Evolutionary conservation across 345 rosid species (phyloP).

Genomic region (Lepidium aucheri): DNA sequence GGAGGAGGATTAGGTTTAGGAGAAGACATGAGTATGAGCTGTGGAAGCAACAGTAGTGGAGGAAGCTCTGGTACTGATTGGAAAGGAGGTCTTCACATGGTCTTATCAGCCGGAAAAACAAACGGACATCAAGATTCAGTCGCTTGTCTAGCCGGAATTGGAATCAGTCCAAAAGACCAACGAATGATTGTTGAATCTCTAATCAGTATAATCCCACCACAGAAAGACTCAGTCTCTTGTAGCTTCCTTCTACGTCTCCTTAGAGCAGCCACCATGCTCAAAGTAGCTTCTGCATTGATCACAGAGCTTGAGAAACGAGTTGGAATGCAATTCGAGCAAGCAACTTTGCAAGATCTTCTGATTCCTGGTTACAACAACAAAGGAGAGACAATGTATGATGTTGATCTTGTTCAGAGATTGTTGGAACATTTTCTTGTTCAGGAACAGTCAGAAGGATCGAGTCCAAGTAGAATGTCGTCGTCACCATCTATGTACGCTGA

Average conservation of each 20-base stretch:
- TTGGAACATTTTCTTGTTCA: constrained; percentile 92
- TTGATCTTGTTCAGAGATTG: constrained; percentile 89
- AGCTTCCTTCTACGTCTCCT: constrained; percentile 84
- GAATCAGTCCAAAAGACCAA: constrained; percentile 62
- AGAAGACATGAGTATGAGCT: constrained; percentile 58
- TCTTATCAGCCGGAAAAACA: constrained; percentile 51
- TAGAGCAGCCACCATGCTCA: constrained; percentile 71
- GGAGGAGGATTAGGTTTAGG: constrained; percentile 28
- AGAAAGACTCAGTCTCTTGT: constrained; percentile 79
- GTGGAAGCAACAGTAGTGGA: constrained; percentile 40
- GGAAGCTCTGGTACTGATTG: constrained; percentile 48
- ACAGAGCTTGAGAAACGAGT: constrained; percentile 91
- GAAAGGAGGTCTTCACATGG: constrained; percentile 92
- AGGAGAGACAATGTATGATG: constrained; percentile 69
- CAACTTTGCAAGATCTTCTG: constrained; percentile 73
- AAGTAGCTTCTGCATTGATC: constrained; percentile 84
- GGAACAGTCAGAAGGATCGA: constrained; percentile 75
- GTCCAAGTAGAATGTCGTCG: constrained; percentile 58
- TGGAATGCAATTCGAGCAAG: constrained; percentile 97
- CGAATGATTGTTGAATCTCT: constrained; percentile 83
- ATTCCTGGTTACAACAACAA: constrained; percentile 58
- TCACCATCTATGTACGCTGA: constrained; percentile 31
- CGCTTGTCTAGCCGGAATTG: constrained; percentile 17
- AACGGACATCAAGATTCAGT: constrained; percentile 40
- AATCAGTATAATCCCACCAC: constrained; percentile 86